Percentiles rank a stretch among this genome's conserved stretches.
Conservation (phyloP, 371 early-diverging fungal genomes). For the Mucor saturninus region DNA sequence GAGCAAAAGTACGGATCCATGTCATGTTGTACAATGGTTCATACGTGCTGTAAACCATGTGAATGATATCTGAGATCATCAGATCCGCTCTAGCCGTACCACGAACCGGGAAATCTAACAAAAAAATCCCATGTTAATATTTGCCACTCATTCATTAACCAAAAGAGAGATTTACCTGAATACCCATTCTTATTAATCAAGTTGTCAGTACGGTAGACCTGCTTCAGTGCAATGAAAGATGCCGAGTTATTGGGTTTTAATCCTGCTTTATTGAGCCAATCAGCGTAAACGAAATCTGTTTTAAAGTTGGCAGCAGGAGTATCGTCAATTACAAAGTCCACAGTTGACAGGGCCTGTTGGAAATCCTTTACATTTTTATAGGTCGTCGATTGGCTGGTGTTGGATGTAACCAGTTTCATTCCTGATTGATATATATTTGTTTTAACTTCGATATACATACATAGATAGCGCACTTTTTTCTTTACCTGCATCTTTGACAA, state of each 20-base stretch:
- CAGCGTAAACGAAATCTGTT: conserved; percentile 18
- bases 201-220: conserved; percentile 24
- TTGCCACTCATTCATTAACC: not conserved
- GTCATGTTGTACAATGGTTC: conserved; percentile 33
- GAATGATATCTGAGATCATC: conserved; percentile 38
- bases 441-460: not conserved
- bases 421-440: not conserved
- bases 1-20: conserved; percentile 53
- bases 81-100: conserved; percentile 48
- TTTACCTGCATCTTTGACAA: conserved; percentile 32
- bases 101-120: conserved; percentile 41
- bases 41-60: conserved; percentile 51
- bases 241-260: conserved; percentile 10
- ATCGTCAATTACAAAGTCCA: conserved; percentile 27
- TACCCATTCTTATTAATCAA: conserved; percentile 19
- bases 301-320: conserved; percentile 18
- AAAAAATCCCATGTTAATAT: not conserved
- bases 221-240: conserved; percentile 12
- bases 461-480: not conserved
- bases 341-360: conserved; percentile 16
- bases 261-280: conserved; percentile 23
- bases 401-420: conserved; percentile 12
- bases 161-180: conserved; percentile 20
- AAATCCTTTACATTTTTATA: conserved; percentile 10
- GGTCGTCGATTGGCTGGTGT: conserved; percentile 10